phyloP scores from a whole-genome alignment of 352 stramenopile genomes.

The Globisporangium recalcitrans region DNA sequence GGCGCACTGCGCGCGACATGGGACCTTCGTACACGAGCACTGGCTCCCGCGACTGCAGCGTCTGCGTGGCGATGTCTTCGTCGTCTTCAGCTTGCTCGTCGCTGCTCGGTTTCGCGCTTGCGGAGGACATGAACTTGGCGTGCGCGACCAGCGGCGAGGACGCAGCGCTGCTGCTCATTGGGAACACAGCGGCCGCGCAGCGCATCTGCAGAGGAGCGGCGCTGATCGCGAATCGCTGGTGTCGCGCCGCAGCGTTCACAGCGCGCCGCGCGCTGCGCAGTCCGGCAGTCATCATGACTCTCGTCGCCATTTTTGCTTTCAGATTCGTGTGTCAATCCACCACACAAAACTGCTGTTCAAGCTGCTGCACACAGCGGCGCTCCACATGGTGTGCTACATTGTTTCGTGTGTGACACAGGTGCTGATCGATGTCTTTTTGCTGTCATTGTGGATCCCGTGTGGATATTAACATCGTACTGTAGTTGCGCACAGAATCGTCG shows the following conservation, averaged over 20 bases:
- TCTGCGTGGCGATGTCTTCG: background rate
- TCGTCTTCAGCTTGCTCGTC: constrained; percentile 8
- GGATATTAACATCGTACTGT: no score
- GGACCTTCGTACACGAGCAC: constrained; percentile 60
- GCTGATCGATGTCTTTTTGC: no score
- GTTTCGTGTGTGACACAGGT: background rate
- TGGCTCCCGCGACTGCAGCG: constrained; percentile 7
- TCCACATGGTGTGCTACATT: constrained; percentile 1
- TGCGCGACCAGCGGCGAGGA: constrained; percentile 4
- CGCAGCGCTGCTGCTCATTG: background rate
- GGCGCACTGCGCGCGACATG: constrained; percentile 66
- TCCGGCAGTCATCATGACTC: background rate
- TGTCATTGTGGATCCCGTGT: no score
- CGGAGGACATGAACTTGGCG: constrained; percentile 8
- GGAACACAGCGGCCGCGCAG: background rate
- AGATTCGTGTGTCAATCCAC: background rate
- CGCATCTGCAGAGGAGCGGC: background rate
- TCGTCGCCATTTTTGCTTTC: background rate
- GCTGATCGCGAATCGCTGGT: background rate
- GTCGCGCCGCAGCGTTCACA: background rate
- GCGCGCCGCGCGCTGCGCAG: constrained; percentile 5
- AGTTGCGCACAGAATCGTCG: no score
- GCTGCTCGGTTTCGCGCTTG: background rate
- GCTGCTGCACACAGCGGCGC: no score
- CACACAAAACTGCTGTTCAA: background rate